Percentiles rank a stretch among this genome's conserved stretches.
These are phyloP conservation scores for Byssothecium circinans DNA, from an alignment of 2,329 filamentous ascomycete species.

Conservation along the genomic window DNA sequence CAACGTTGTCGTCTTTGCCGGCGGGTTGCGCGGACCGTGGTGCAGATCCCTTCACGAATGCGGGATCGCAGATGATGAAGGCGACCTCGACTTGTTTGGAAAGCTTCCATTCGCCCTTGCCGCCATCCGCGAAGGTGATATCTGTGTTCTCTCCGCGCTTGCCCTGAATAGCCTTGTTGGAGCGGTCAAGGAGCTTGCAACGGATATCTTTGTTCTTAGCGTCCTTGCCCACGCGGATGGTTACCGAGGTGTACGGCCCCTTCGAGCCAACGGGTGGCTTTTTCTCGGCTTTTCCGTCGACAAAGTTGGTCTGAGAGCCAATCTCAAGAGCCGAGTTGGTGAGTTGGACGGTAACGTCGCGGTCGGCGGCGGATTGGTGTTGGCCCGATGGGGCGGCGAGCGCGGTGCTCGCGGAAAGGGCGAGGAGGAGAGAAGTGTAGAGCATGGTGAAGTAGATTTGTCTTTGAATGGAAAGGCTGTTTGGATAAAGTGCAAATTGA, in stretches of 20 bases:
- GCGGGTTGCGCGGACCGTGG: too few relatives aligned
- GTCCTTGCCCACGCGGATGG: conserved; percentile 6
- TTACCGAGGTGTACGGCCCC: conserved; percentile 6
- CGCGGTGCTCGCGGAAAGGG: conserved; percentile 1
- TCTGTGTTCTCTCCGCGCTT: background rate
- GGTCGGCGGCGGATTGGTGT: conserved; percentile 3
- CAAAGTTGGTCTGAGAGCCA: conserved; percentile 5
- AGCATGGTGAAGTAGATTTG: background rate
- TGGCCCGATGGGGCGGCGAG: conserved; percentile 1
- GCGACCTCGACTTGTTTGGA: background rate
- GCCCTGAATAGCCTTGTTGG: background rate
- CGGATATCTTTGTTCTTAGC: conserved; percentile 3
- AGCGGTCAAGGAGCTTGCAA: background rate
- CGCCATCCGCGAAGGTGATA: background rate
- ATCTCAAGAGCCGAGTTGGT: conserved; percentile 2
- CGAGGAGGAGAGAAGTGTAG: background rate
- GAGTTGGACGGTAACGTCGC: conserved; percentile 4
- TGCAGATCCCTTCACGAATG: background rate
- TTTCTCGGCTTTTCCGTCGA: conserved; percentile 1
- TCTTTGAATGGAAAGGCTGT: too few relatives aligned
- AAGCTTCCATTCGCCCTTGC: conserved; percentile 1
- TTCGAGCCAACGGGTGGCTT: background rate
- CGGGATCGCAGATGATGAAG: conserved; percentile 1
- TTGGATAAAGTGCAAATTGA: too few relatives aligned
- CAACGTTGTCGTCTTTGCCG: too few relatives aligned